Base-by-base conservation (phyloP, 805 yeast species). In the Debaryomyces maramus region DNA sequence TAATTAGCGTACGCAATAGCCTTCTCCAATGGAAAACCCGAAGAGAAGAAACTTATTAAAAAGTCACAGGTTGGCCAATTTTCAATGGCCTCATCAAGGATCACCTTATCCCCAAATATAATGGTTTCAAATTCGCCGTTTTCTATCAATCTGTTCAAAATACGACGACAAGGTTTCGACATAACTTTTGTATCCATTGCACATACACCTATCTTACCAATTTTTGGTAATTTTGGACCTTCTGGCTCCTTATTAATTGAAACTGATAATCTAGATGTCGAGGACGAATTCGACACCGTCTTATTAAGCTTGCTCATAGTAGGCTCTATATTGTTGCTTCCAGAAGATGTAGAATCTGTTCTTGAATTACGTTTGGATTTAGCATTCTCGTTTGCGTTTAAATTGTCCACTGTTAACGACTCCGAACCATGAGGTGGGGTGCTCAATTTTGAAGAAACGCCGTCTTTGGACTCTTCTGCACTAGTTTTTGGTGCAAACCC, bases 51-150 rank as follows among this genome's bases (percentile, higher is more conserved):
- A 50, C 91, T 83, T 45, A 93, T 87, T 46, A 93, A 72, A 55
- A 88, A 93, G 60, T 93, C 99, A 68, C 99, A 93, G 26, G 96
- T 88, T 27, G 99, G 99, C 99, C 99, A 93, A 60, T 89, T 88
- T 66, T 93, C 98, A 43, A 93, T 78, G 77, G 72, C 68, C 66
- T 95, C 99, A 63, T 93, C 99, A 40, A 93, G 66, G 37, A 93
- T 91, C 17, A 89, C 97, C 63, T 93, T 93, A 61, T 93, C 99
- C 43, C 98, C 98, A 69, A 93, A 93, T 39, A 93, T 89, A 14
- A 93, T 86, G 0, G 98, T 88, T 56, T 93, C 98, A 60, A 93
- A 93, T 65, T 93, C 98, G 20, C 97, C 97, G 51, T 86, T 82
- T 50, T 86, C 95, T 43, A 91, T 86, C 56, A 93, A 69, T 38